phyloP scores from a whole-genome alignment of 257 asterid genomes.

The Nyctanthes arbortristis region DNA sequence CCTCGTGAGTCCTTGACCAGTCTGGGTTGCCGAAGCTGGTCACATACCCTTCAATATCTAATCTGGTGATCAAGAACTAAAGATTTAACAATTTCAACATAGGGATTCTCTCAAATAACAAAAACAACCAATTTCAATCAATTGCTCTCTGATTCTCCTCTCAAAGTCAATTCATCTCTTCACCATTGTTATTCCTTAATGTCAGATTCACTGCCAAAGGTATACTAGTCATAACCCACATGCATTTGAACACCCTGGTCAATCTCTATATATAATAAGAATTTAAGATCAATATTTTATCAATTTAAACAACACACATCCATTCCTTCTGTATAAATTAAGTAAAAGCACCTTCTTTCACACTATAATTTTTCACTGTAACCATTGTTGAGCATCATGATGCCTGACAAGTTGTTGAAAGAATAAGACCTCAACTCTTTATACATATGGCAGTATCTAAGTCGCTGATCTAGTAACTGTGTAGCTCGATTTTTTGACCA shows the following conservation, averaged over 20 bases:
- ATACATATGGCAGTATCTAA: not conserved
- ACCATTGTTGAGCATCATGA: not conserved
- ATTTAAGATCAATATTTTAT: not conserved
- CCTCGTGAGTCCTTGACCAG: slow-evolving; percentile 80
- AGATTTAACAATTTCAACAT: not conserved
- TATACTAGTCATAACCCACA: not conserved
- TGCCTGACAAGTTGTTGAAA: not conserved
- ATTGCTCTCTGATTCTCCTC: no score
- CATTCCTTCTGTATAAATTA: not conserved
- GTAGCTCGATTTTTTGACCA: not conserved
- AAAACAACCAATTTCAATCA: not conserved
- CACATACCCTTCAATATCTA: slow-evolving; percentile 72
- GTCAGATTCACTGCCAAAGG: no score
- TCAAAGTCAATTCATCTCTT: no score
- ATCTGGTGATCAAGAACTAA: slow-evolving; percentile 54
- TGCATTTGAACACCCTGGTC: not conserved
- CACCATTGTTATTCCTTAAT: no score
- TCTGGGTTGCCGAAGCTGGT: slow-evolving; percentile 97
- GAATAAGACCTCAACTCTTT: no score
- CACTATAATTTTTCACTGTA: not conserved
- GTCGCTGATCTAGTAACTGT: not conserved
- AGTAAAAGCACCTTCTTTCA: not conserved
- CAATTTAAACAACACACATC: not conserved
- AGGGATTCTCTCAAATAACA: not conserved
- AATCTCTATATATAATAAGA: not conserved